A percentile compares a stretch with the other conserved stretches of the same genome.
These are phyloP conservation scores for Pyrus hybrid DNA, from an alignment of 331 rosid genomes.

Conservation along the genomic window DNA sequence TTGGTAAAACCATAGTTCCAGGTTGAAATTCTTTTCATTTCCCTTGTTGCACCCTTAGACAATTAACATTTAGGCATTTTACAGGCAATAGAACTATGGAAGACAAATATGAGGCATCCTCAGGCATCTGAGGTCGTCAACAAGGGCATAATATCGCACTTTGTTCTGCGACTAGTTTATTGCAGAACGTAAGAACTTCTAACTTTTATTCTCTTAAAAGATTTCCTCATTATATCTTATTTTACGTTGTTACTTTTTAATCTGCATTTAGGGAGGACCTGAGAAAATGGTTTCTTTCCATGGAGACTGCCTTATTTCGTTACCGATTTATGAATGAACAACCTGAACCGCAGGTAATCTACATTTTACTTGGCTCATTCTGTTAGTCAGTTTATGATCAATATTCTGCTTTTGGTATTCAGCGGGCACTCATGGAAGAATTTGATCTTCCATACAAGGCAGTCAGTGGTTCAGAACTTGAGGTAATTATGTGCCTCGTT, in stretches of 20 bases:
- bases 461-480: slow-evolving; percentile 51
- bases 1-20: slow-evolving; percentile 33
- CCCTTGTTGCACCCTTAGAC: neutral
- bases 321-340: slow-evolving; percentile 41
- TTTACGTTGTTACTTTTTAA: neutral
- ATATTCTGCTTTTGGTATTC: slow-evolving; percentile 23
- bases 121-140: slow-evolving; percentile 49
- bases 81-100: slow-evolving; percentile 55
- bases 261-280: slow-evolving; percentile 64
- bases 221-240: neutral
- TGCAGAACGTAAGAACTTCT: slow-evolving; percentile 63
- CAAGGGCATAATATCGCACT: slow-evolving; percentile 92
- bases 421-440: slow-evolving; percentile 66
- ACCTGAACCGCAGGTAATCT: slow-evolving; percentile 65
- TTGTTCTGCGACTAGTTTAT: slow-evolving; percentile 80
- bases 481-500: slow-evolving; percentile 40
- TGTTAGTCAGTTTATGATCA: slow-evolving; percentile 12
- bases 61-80: slow-evolving; percentile 5
- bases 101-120: slow-evolving; percentile 59
- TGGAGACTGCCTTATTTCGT: slow-evolving; percentile 78
- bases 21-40: neutral
- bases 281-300: slow-evolving; percentile 92
- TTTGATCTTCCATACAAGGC: slow-evolving; percentile 65
- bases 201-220: neutral
- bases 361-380: neutral